Evolutionary conservation across 345 rosid species (phyloP).

Genomic region (Hypericum androsaemum): DNA sequence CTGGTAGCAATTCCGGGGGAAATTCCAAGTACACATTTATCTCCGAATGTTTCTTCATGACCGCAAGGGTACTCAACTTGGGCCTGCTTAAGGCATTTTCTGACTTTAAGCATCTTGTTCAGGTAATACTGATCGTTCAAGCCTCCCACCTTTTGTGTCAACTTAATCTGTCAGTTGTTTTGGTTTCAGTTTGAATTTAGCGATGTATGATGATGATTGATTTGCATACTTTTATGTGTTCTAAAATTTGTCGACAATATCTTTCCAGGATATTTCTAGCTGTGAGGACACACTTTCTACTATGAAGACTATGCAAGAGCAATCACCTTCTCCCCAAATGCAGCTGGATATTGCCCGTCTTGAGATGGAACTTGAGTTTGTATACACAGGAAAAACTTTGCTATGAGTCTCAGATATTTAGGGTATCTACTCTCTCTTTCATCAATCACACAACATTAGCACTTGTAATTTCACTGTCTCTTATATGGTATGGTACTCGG

Average conservation of each 20-base stretch:
- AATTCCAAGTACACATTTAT: conserved; percentile 55
- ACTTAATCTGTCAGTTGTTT: neutral
- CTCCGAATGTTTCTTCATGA: conserved; percentile 98
- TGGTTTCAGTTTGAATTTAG: too few relatives aligned
- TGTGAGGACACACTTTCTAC: conserved; percentile 63
- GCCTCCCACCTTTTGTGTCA: neutral
- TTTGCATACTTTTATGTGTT: too few relatives aligned
- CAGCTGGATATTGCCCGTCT: conserved; percentile 56
- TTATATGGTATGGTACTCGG: too few relatives aligned
- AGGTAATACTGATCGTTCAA: conserved; percentile 38
- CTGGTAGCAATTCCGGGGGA: conserved; percentile 32
- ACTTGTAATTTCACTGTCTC: too few relatives aligned
- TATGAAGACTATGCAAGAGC: conserved; percentile 60
- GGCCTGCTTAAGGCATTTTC: conserved; percentile 93
- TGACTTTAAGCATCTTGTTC: conserved; percentile 92
- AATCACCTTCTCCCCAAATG: conserved; percentile 56
- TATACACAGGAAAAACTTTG: conserved; percentile 87
- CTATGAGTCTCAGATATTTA: conserved; percentile 85
- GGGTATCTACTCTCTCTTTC: conserved; percentile 34
- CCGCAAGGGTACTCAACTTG: conserved; percentile 90
- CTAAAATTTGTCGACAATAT: too few relatives aligned
- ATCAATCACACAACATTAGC: too few relatives aligned
- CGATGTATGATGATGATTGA: too few relatives aligned
- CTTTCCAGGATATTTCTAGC: conserved; percentile 69
- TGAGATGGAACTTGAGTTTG: conserved; percentile 69